Evolutionary conservation across 2,329 filamentous ascomycete genomes (phyloP), one percentile per base, ranked within the genome.

Genomic region (Coniochaeta hoffmannii): DNA sequence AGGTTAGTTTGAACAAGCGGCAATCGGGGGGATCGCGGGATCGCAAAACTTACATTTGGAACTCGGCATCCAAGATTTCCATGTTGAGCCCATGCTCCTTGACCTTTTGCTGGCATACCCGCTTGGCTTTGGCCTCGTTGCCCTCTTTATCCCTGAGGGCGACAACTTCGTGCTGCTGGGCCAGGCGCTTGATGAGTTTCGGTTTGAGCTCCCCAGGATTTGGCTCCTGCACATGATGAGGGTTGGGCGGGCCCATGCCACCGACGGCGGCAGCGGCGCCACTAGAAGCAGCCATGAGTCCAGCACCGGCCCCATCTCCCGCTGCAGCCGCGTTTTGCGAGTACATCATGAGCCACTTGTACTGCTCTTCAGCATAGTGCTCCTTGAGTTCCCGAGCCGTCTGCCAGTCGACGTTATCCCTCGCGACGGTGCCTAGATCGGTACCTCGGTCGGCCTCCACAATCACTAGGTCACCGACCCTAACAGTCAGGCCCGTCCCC

Each of bases 261-360:
- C 88, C 88, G 51, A 90, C 83, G 44, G 88, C 85, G 65, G 87
- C 88, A 55, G 83, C 84, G 57, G 86, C 74, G 49, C 82, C 80
- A 62, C 80, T 85, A 14, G 86, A 75, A 14, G 82, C 80, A 10
- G 86, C 80, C 71, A 87, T 79, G 53, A 86, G 76, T 28, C 86
- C 84, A 53, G 80, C 79, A 34, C 81, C 79, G 7, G 80, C 74
- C 24, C 82, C 79, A 59, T 86, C 84, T 55, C 85, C 78, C 22
- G 78, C 80, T 22, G 78, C 80, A 34, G 80, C 81, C 8, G 83
- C 89, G 66, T 85, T 89, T 68, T 91, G 87, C 1, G 91, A 96
- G 70, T 97, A 99, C 89, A 97, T 94, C 88, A 97, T 96, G 54
- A 99, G 80, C 90, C 93, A 97, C 66, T 91, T 92, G 74, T 96